Conservation (phyloP, 2,329 filamentous ascomycete species). For the Claviceps sp. region DNA sequence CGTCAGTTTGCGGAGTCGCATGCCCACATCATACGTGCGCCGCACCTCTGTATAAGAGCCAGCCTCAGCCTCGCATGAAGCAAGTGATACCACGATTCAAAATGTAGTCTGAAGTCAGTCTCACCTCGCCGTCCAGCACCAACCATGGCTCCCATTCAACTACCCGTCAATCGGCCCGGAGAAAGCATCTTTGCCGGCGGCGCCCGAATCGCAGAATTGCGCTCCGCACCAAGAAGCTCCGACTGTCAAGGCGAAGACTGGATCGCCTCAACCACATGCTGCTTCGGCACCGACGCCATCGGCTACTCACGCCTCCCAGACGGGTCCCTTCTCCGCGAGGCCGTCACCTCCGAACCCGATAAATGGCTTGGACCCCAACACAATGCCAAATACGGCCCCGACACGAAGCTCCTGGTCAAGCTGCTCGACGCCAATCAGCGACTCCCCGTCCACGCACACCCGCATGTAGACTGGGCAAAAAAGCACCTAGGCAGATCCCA, state of each 20-base stretch:
- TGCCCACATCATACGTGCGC: background rate
- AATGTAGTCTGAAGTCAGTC: too few relatives aligned
- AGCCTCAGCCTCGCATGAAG: too few relatives aligned
- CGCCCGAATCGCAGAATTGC: slow-evolving; percentile 8
- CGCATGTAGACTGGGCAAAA: slow-evolving; percentile 9
- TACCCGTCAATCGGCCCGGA: slow-evolving; percentile 9
- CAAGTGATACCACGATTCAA: too few relatives aligned
- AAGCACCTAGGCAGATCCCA: slow-evolving; percentile 8
- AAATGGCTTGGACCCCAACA: slow-evolving; percentile 10
- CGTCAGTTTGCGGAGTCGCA: background rate
- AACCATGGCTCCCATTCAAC: slow-evolving; percentile 8
- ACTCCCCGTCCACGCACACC: slow-evolving; percentile 12
- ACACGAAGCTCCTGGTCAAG: slow-evolving; percentile 12
- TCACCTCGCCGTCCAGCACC: too few relatives aligned
- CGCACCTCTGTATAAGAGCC: too few relatives aligned
- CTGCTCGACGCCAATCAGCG: slow-evolving; percentile 12
- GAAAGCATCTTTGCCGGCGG: slow-evolving; percentile 10
- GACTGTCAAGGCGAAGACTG: slow-evolving; percentile 10
- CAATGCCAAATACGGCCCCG: slow-evolving; percentile 7
- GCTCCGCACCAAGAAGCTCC: background rate
- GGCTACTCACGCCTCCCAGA: slow-evolving; percentile 8
- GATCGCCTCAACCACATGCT: slow-evolving; percentile 11
- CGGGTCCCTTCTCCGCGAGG: slow-evolving; percentile 9
- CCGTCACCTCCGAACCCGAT: slow-evolving; percentile 7
- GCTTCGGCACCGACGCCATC: slow-evolving; percentile 7